These are phyloP conservation scores for Isabelozyma heimii DNA, from an alignment of 805 yeast genomes.

Conservation along the genomic window DNA sequence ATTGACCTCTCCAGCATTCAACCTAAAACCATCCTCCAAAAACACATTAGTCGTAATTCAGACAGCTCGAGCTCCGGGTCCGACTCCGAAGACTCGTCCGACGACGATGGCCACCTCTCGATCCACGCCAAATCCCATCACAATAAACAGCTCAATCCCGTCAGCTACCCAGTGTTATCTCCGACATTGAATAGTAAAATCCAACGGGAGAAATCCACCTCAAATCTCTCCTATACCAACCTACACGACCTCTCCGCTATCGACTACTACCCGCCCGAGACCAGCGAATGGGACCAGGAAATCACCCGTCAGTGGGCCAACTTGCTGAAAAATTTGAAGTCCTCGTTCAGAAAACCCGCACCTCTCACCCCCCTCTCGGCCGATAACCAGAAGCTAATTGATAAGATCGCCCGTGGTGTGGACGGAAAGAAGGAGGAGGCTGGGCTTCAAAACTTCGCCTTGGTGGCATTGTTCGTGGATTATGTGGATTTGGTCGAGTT, in stretches of 20 bases:
- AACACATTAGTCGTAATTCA: constrained; percentile 7
- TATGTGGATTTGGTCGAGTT: constrained; percentile 67
- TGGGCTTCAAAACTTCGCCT: constrained; percentile 63
- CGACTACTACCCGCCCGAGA: constrained; percentile 45
- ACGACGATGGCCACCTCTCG: constrained; percentile 5
- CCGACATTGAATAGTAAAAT: constrained; percentile 20
- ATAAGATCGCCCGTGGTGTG: constrained; percentile 75
- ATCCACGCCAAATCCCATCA: background rate
- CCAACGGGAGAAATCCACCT: constrained; percentile 13
- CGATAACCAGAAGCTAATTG: constrained; percentile 56
- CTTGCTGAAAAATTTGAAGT: constrained; percentile 57
- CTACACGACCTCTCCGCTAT: constrained; percentile 21
- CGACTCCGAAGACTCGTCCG: constrained; percentile 7
- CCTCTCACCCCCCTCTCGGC: constrained; percentile 62
- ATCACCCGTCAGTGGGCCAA: constrained; percentile 59
- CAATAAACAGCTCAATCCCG: constrained; percentile 8
- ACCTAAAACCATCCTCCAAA: constrained; percentile 20
- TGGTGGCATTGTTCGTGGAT: constrained; percentile 67
- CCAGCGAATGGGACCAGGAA: constrained; percentile 68
- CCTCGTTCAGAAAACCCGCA: constrained; percentile 67
- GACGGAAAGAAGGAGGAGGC: constrained; percentile 71
- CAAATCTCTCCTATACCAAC: constrained; percentile 25
- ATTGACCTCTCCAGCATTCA: constrained; percentile 29
- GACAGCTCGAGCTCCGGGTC: constrained; percentile 13
- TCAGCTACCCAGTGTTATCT: constrained; percentile 25